Evolutionary conservation across 257 asterid genomes (phyloP).

Genomic region (Avicennia marina): DNA sequence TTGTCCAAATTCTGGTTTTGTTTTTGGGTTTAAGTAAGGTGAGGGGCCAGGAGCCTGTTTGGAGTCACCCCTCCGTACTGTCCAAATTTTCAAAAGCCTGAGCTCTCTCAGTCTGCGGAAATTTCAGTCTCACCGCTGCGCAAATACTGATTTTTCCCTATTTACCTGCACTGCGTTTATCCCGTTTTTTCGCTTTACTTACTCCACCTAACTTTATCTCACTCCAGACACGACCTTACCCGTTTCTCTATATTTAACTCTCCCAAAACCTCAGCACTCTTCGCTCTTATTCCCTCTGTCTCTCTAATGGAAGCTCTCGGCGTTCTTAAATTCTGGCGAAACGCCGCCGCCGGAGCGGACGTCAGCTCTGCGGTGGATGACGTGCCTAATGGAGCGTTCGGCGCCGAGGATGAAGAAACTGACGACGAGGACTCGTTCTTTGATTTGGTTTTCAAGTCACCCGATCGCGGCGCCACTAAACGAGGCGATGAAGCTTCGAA

Average conservation of each 20-base stretch:
- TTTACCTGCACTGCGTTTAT: too few relatives aligned
- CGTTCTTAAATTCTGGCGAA: conserved; percentile 59
- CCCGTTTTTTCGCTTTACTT: too few relatives aligned
- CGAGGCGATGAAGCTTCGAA: conserved; percentile 7
- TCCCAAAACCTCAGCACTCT: neutral
- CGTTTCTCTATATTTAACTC: conserved; percentile 20
- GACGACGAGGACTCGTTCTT: conserved; percentile 67
- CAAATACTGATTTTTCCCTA: too few relatives aligned
- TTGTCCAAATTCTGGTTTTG: too few relatives aligned
- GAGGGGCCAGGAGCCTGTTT: too few relatives aligned
- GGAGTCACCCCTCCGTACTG: too few relatives aligned
- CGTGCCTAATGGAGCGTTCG: conserved; percentile 22
- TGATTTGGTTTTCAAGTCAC: conserved; percentile 56
- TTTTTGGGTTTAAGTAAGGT: too few relatives aligned
- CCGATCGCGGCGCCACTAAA: conserved; percentile 12
- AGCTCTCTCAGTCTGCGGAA: too few relatives aligned
- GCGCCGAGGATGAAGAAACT: conserved; percentile 27
- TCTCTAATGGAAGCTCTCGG: conserved; percentile 58
- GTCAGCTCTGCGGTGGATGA: conserved; percentile 26
- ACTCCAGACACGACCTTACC: conserved; percentile 26
- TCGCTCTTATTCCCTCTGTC: neutral
- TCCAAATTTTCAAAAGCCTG: too few relatives aligned
- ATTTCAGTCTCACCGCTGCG: too few relatives aligned
- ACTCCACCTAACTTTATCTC: too few relatives aligned
- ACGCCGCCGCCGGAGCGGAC: conserved; percentile 26